Conservation (phyloP, 2,329 filamentous ascomycete genomes). For the Ceratocystis harringtonii region DNA sequence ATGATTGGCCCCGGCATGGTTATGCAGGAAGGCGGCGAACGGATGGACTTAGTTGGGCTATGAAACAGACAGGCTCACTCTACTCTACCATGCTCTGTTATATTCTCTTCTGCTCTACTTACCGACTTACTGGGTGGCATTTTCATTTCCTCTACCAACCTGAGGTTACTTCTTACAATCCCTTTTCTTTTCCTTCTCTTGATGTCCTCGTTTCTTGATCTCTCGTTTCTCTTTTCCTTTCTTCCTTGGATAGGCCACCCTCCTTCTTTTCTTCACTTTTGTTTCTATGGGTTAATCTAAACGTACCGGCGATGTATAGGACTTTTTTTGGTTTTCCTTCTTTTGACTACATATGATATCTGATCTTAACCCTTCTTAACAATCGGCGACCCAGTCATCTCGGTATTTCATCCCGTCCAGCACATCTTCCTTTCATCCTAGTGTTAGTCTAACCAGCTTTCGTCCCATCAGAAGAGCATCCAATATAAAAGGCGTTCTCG, state of each 20-base stretch:
- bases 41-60: slow-evolving; percentile 20
- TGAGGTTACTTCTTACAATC: background rate
- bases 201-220: background rate
- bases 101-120: background rate
- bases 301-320: background rate
- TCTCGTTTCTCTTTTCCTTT: background rate
- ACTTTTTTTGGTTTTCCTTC: background rate
- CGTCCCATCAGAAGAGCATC: background rate
- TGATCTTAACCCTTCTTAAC: background rate
- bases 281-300: background rate
- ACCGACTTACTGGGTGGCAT: background rate
- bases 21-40: slow-evolving; percentile 22
- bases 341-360: background rate
- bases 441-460: background rate
- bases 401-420: background rate
- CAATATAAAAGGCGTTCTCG: background rate
- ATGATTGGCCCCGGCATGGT: slow-evolving; percentile 26
- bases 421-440: background rate
- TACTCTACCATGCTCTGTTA: background rate
- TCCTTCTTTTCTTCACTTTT: background rate
- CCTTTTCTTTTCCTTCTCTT: background rate
- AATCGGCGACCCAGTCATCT: background rate
- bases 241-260: background rate
- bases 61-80: background rate
- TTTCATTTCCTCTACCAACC: background rate